These are phyloP conservation scores for Wickerhamomyces sp. DNA, from an alignment of 1,139 yeast species.

Conservation along the genomic window DNA sequence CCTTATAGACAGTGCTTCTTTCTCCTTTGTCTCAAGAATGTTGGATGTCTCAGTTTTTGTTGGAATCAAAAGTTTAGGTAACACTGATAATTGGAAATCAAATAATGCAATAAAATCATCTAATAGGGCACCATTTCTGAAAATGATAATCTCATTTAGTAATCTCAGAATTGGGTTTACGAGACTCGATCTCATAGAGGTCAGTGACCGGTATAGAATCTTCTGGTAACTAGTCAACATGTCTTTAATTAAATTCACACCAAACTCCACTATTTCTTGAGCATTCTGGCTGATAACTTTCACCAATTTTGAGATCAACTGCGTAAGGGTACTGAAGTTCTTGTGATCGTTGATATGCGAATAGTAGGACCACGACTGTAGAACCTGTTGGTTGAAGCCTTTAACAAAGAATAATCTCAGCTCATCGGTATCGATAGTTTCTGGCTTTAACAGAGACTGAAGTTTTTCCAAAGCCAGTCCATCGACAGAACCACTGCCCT, in stretches of 20 bases:
- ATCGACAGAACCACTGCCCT: slow-evolving; percentile 12
- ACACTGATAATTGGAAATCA: slow-evolving; percentile 58
- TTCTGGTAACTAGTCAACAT: slow-evolving; percentile 55
- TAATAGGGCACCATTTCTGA: slow-evolving; percentile 43
- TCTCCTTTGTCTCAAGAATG: slow-evolving; percentile 27
- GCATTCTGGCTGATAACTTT: slow-evolving; percentile 6
- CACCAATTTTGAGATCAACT: slow-evolving; percentile 12
- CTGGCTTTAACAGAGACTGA: slow-evolving; percentile 21
- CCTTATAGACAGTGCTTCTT: slow-evolving; percentile 45
- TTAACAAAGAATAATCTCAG: slow-evolving; percentile 29
- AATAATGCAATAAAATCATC: slow-evolving; percentile 60
- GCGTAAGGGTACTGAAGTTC: slow-evolving; percentile 41
- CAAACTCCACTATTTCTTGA: slow-evolving; percentile 22
- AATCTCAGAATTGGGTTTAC: slow-evolving; percentile 60
- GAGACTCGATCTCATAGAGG: slow-evolving; percentile 50
- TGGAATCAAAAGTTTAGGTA: slow-evolving; percentile 61
- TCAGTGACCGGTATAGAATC: slow-evolving; percentile 65
- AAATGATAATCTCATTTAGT: slow-evolving; percentile 48
- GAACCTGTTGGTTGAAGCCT: slow-evolving; percentile 33
- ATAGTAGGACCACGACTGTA: slow-evolving; percentile 59
- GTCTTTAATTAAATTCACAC: slow-evolving; percentile 43
- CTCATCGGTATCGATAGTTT: slow-evolving; percentile 24
- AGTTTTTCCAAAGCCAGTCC: slow-evolving; percentile 26
- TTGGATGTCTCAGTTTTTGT: slow-evolving; percentile 41
- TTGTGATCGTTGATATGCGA: slow-evolving; percentile 60